Base-by-base conservation (phyloP, 805 yeast species). In the Ogataea dorogensis region DNA sequence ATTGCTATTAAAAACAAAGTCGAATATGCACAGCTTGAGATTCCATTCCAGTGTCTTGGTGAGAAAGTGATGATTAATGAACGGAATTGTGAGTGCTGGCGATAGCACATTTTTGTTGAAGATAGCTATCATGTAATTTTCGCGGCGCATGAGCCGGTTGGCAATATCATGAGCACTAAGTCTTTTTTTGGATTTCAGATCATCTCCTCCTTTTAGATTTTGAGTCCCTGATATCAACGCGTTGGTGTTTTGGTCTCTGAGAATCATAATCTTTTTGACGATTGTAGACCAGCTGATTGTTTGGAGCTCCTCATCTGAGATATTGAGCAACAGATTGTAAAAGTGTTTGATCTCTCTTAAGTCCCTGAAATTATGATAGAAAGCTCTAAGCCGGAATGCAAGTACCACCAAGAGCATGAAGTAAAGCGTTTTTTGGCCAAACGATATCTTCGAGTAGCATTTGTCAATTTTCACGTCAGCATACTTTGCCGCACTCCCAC, bases 11-110 rank as follows among this genome's bases (percentile, higher is more conserved):
- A 93, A 93, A 0, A 84, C 80, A 58, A 77, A 89, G 40, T 93
- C 95, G 55, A 86, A 74, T 10, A 93, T 75, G 55, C 98, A 91
- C 15, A 93, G 65, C 49, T 86, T 86, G 38, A 93, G 67, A 57
- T 91, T 91, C 98, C 98, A 93, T 53, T 93, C 98, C 46, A 93
- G 63, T 2, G 96, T 87, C 47, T 83, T 81, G 0, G 98, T 91
- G 19, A 93, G 64, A 28, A 74, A 68, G 14, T 53, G 49, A 5
- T 50, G 45, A 8, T 52, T 47, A 16, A 52, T 38, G 10, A 52
- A 12, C 2, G 64, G 59, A 5, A 58, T 44, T 1, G 81, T 77
- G 12, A 87, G 56, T 0, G 83, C 70, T 16, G 86, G 63, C 51
- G 84, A 83, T 27, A 91, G 61, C 1, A 91, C 65, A 40, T 84